These are phyloP conservation scores for Hypoxylon sp. DNA, from an alignment of 2,329 filamentous ascomycete genomes.

Conservation along the genomic window DNA sequence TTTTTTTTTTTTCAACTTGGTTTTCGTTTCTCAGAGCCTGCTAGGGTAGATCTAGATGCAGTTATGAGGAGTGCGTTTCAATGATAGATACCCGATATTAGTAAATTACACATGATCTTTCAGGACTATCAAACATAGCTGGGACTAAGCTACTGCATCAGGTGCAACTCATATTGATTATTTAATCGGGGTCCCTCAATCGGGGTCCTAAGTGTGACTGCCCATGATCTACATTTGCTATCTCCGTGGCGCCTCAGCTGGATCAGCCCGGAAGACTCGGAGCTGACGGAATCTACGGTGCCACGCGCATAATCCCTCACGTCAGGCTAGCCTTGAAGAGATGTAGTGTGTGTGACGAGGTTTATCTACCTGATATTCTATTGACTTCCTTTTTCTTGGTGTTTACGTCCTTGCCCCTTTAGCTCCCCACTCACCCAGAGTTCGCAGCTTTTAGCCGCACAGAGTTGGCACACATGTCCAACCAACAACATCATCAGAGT, in stretches of 20 bases:
- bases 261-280: neutral
- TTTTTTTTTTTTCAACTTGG: no score
- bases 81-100: conserved; percentile 29
- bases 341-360: neutral
- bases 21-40: conserved; percentile 18
- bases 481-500: neutral
- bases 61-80: conserved; percentile 9
- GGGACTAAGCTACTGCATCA: neutral
- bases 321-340: neutral
- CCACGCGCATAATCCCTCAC: neutral
- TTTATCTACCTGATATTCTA: no score
- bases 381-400: neutral
- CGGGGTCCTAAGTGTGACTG: no score
- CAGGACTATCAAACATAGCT: conserved; percentile 8
- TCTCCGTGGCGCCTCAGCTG: neutral
- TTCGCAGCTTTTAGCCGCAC: neutral
- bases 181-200: no score
- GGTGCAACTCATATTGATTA: neutral
- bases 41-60: conserved; percentile 23
- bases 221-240: neutral
- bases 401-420: neutral
- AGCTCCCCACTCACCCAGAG: neutral
- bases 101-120: conserved; percentile 3
- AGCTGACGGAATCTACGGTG: neutral
- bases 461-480: neutral